phyloP scores from a whole-genome alignment of 805 yeast genomes.

The Candida montana region DNA sequence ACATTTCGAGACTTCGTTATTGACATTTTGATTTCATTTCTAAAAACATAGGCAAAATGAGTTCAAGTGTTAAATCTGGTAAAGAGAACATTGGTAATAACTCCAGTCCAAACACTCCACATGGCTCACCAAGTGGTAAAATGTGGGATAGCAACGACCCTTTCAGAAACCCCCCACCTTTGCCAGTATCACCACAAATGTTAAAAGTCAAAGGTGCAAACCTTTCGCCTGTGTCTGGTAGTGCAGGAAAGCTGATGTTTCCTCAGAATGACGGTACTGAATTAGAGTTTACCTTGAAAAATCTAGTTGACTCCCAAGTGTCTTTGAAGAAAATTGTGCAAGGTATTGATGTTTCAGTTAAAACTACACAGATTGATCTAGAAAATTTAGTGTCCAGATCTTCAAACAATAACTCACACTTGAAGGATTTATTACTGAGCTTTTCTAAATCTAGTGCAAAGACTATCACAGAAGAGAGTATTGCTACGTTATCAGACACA shows the following conservation, averaged over 20 bases:
- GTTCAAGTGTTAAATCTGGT: neutral
- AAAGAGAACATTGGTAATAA: constrained; percentile 16
- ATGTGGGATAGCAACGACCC: constrained; percentile 40
- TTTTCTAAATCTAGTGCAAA: constrained; percentile 6
- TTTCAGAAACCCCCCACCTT: constrained; percentile 34
- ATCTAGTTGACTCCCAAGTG: constrained; percentile 25
- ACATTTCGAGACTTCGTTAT: too few species aligned
- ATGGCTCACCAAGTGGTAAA: constrained; percentile 13
- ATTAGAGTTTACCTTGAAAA: constrained; percentile 24
- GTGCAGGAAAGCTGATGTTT: constrained; percentile 22
- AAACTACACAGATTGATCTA: constrained; percentile 24
- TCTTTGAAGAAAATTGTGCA: constrained; percentile 27
- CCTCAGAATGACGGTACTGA: constrained; percentile 16
- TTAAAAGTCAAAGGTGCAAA: constrained; percentile 21
- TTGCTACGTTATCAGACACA: neutral
- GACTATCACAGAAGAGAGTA: neutral
- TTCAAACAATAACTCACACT: constrained; percentile 23
- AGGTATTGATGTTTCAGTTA: constrained; percentile 22
- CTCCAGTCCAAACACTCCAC: constrained; percentile 1
- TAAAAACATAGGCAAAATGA: neutral
- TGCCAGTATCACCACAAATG: constrained; percentile 36
- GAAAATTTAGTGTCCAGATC: constrained; percentile 25
- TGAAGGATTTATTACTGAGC: constrained; percentile 22
- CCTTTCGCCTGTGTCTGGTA: constrained; percentile 11
- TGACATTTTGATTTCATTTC: too few species aligned